These are phyloP conservation scores for Hericium rajendrae DNA, from an alignment of 768 basidiomycete species.

Conservation along the genomic window DNA sequence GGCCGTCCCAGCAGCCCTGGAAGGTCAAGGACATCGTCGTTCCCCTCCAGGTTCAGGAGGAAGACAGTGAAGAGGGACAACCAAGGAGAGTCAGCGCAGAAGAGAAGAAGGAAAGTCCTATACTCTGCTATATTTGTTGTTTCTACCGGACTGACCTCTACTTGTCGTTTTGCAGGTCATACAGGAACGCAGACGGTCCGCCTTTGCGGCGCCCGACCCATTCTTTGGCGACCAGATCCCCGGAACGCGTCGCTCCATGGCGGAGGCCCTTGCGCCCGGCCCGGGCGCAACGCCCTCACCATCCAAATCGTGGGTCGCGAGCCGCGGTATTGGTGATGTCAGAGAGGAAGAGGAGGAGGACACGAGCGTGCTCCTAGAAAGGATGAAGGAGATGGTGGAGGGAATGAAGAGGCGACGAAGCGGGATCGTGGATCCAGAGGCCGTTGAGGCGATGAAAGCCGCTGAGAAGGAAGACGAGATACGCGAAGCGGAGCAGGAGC, in stretches of 20 bases:
- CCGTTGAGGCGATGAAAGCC: conserved; percentile 10
- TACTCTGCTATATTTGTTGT: not conserved
- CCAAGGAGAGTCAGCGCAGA: conserved; percentile 29
- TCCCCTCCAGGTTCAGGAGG: conserved; percentile 18
- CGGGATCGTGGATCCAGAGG: conserved; percentile 12
- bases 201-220: conserved; percentile 34
- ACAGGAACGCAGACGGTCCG: conserved; percentile 52
- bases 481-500: not conserved
- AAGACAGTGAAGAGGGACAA: conserved; percentile 5
- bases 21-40: conserved; percentile 46
- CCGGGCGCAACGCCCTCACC: conserved; percentile 1
- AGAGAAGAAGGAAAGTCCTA: conserved; percentile 33
- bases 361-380: conserved; percentile 24
- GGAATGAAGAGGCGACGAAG: conserved; percentile 27
- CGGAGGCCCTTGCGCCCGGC: conserved; percentile 1
- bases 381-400: conserved; percentile 29
- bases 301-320: conserved; percentile 4
- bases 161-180: conserved; percentile 35
- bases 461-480: conserved; percentile 7
- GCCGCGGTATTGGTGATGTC: conserved; percentile 1
- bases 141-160: not conserved
- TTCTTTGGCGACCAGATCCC: conserved; percentile 47
- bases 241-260: conserved; percentile 31
- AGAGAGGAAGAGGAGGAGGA: conserved; percentile 21
- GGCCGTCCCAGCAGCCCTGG: conserved; percentile 41